phyloP scores from a whole-genome alignment of 2,329 filamentous ascomycete species.

The Xylariales sp. region DNA sequence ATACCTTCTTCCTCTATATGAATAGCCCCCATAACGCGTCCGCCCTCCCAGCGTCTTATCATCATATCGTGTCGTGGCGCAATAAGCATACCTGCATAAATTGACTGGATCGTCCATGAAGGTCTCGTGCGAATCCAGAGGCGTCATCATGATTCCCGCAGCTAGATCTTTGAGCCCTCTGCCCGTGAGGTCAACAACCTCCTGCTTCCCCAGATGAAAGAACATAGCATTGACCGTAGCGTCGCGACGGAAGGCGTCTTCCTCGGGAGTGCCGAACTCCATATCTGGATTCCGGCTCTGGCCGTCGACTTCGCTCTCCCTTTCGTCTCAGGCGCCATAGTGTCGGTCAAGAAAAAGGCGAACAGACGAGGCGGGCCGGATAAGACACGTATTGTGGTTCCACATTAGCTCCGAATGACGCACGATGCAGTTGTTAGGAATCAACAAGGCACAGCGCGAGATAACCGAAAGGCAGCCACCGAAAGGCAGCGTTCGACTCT shows the following conservation, averaged over 20 bases:
- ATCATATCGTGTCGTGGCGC: too few species aligned
- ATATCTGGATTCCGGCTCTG: conserved; percentile 21
- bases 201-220: conserved; percentile 21
- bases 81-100: too few species aligned
- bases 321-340: conserved; percentile 16
- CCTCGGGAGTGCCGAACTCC: conserved; percentile 21
- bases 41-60: too few species aligned
- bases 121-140: conserved; percentile 23
- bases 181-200: conserved; percentile 27
- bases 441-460: too few species aligned
- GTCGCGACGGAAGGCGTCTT: conserved; percentile 30
- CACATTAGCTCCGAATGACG: too few species aligned
- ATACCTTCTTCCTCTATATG: too few species aligned
- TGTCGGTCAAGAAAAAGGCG: neutral
- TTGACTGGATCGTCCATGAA: conserved; percentile 28
- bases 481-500: too few species aligned
- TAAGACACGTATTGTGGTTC: too few species aligned
- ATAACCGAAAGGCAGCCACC: too few species aligned
- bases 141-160: conserved; percentile 25
- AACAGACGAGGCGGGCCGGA: neutral
- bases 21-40: too few species aligned
- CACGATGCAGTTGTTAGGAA: too few species aligned
- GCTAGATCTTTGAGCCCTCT: conserved; percentile 25
- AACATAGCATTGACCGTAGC: conserved; percentile 27
- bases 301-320: conserved; percentile 4